These are phyloP conservation scores for Amylocystis lapponica DNA, from an alignment of 768 basidiomycete genomes.

Conservation along the genomic window DNA sequence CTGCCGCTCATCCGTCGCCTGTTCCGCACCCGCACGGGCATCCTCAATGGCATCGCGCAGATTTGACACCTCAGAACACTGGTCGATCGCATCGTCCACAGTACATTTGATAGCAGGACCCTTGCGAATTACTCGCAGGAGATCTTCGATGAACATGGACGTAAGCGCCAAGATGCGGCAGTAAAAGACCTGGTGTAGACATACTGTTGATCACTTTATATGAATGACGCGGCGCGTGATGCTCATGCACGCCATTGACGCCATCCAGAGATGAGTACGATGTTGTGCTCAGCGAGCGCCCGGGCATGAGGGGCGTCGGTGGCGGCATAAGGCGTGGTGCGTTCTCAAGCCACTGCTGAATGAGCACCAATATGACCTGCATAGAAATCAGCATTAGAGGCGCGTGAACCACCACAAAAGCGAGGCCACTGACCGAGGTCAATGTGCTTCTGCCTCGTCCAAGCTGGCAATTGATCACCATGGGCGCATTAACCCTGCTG, in stretches of 20 bases:
- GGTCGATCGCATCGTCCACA: slow-evolving; percentile 87
- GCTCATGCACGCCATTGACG: slow-evolving; percentile 26
- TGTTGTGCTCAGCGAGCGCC: slow-evolving; percentile 38
- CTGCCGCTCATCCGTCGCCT: slow-evolving; percentile 65
- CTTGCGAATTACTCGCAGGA: slow-evolving; percentile 80
- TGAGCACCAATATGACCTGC: slow-evolving; percentile 76
- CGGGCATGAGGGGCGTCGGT: slow-evolving; percentile 28
- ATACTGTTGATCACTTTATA: slow-evolving; percentile 89
- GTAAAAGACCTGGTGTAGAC: no score
- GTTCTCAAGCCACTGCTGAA: slow-evolving; percentile 73
- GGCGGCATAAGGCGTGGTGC: slow-evolving; percentile 27
- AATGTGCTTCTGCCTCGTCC: slow-evolving; percentile 89
- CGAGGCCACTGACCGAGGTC: slow-evolving; percentile 56
- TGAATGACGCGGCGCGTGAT: slow-evolving; percentile 45
- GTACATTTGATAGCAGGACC: slow-evolving; percentile 80
- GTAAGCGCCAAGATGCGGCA: no score
- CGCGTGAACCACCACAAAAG: not conserved
- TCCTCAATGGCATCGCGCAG: slow-evolving; percentile 87
- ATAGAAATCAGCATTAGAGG: not conserved
- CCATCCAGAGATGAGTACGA: slow-evolving; percentile 35
- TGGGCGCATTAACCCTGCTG: slow-evolving; percentile 62
- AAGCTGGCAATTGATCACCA: slow-evolving; percentile 94
- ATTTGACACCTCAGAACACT: slow-evolving; percentile 78
- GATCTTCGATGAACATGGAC: slow-evolving; percentile 55
- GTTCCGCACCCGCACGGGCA: slow-evolving; percentile 68